Percentiles rank a stretch among this genome's conserved stretches.
These are phyloP conservation scores for Hygrophoropsis aurantiaca DNA, from an alignment of 768 basidiomycete genomes.

Conservation along the genomic window DNA sequence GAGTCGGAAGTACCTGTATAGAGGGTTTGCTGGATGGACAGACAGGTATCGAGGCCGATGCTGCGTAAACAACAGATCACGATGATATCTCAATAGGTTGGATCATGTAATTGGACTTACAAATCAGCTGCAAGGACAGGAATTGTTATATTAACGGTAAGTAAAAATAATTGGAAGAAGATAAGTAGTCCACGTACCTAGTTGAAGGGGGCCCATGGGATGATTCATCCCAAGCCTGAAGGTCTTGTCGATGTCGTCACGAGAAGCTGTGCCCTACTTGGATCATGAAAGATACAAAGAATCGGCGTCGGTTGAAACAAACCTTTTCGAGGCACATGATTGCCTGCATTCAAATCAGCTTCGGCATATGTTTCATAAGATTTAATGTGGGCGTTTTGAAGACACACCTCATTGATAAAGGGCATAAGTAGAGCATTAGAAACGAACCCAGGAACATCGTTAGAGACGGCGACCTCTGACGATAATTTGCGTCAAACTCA, in stretches of 20 bases:
- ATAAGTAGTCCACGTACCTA: slow-evolving; percentile 44
- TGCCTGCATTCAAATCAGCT: no score
- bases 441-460: slow-evolving; percentile 95
- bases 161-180: slow-evolving; percentile 6
- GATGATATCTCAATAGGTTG: no score
- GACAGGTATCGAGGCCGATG: slow-evolving; percentile 97
- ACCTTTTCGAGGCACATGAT: slow-evolving; percentile 94
- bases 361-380: no score
- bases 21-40: slow-evolving; percentile 88
- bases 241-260: slow-evolving; percentile 95
- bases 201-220: slow-evolving; percentile 91
- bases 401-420: slow-evolving; percentile 87
- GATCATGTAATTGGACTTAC: no score
- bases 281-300: background rate
- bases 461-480: slow-evolving; percentile 83
- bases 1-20: slow-evolving; percentile 89
- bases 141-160: background rate
- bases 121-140: slow-evolving; percentile 34
- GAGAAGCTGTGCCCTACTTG: slow-evolving; percentile 78
- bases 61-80: slow-evolving; percentile 48
- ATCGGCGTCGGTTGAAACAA: background rate
- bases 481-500: background rate
- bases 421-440: slow-evolving; percentile 95
- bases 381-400: no score
- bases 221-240: slow-evolving; percentile 92